A percentile compares a stretch with the other conserved stretches of the same genome.
These are phyloP conservation scores for Aspergillus sergii DNA, from an alignment of 2,329 filamentous ascomycete genomes.

Conservation along the genomic window DNA sequence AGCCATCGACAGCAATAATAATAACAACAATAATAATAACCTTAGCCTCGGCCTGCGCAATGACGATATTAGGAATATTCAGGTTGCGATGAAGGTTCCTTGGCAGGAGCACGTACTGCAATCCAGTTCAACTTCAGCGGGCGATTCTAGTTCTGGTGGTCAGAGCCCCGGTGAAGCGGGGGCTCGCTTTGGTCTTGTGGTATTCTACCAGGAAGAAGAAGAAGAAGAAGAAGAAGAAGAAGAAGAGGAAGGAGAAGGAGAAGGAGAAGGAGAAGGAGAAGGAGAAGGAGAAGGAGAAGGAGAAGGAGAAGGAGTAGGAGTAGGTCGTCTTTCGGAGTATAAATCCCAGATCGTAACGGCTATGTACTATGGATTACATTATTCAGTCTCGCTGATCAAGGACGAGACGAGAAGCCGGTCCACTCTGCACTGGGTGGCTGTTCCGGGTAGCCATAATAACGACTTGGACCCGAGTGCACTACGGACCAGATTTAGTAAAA, in stretches of 20 bases:
- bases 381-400: conserved; percentile 9
- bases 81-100: conserved; percentile 11
- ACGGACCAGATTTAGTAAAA: conserved; percentile 5
- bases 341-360: conserved; percentile 15
- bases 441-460: conserved; percentile 3
- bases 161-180: background rate
- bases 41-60: conserved; percentile 6
- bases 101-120: conserved; percentile 17
- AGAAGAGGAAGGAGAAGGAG: no score
- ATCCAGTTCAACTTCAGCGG: background rate
- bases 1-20: conserved; percentile 11
- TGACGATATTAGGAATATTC: conserved; percentile 16
- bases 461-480: conserved; percentile 8
- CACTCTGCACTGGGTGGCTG: conserved; percentile 13
- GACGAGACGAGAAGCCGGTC: conserved; percentile 12
- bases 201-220: conserved; percentile 11
- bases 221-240: no score
- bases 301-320: no score
- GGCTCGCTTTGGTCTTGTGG: conserved; percentile 14
- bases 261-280: no score
- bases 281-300: background rate
- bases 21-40: conserved; percentile 1
- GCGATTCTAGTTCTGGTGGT: background rate
- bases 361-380: conserved; percentile 14
- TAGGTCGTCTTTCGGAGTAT: conserved; percentile 5